These are phyloP conservation scores for Naematelia encephala DNA, from an alignment of 768 basidiomycete genomes.

Conservation along the genomic window DNA sequence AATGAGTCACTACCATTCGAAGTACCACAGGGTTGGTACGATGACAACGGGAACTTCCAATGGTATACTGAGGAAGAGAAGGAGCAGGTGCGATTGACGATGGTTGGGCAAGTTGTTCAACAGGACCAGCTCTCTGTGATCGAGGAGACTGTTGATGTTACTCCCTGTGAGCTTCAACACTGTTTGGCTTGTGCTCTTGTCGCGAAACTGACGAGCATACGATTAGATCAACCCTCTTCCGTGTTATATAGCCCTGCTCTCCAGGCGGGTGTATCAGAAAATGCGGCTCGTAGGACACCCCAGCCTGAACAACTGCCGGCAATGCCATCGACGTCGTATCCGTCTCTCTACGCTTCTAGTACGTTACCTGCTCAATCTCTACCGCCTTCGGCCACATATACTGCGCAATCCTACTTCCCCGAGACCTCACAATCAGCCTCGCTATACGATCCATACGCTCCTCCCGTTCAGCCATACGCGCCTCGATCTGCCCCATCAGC, in stretches of 20 bases:
- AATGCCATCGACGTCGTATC: conserved; percentile 3
- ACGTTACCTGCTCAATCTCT: background rate
- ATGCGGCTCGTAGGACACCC: conserved; percentile 41
- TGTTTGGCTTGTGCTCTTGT: background rate
- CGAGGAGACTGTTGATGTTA: background rate
- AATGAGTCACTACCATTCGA: conserved; percentile 31
- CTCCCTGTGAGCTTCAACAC: background rate
- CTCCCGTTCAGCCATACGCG: conserved; percentile 3
- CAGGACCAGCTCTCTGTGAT: background rate
- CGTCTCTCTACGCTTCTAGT: background rate
- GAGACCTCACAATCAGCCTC: background rate
- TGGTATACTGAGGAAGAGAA: conserved; percentile 49
- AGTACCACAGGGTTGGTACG: conserved; percentile 49
- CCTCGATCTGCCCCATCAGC: background rate
- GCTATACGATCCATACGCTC: conserved; percentile 22
- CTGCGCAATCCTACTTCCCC: background rate
- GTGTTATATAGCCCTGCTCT: conserved; percentile 9
- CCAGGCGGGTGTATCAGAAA: conserved; percentile 22
- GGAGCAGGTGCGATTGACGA: conserved; percentile 31
- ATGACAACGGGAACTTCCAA: conserved; percentile 43
- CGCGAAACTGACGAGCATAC: background rate
- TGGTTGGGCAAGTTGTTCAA: conserved; percentile 8
- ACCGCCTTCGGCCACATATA: background rate
- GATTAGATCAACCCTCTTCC: conserved; percentile 3
- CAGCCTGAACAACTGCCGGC: conserved; percentile 21